Evolutionary conservation across 108 stramenopile genomes (phyloP), one percentile per base, ranked within the genome.

Genomic region (Nitzschia palea): DNA sequence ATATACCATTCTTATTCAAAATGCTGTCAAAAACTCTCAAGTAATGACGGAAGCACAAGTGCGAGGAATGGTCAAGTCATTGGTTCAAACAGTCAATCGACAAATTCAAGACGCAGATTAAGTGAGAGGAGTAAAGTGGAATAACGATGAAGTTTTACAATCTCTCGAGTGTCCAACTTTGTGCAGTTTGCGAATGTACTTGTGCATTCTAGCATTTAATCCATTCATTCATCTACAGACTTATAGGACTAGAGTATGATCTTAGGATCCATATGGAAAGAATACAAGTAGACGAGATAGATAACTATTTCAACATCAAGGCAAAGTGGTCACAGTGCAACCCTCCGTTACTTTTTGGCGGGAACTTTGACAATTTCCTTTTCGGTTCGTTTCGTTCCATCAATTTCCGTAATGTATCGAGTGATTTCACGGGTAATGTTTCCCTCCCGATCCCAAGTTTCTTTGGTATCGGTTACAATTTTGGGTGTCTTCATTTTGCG

Each of bases 21-120:
- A 89, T 78, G 92, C 92, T 10, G 86, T 93, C 67, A 52, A 62
- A 45, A 93, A 93, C 50, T 82, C 80, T 51, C 80, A 88, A 68
- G 86, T 90, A 9, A 51, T 93, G 80, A 84, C 86, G 2, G 77
- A 70, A 34, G 83, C 82, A 42, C 84, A 90, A 76, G 77, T 83
- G 18, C 68, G 85, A 48, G 86, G 80, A 20, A 93, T 93, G 92
- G 92, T 93, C 40, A 77, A 86, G 59, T 62, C 69, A n/a, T 66
- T 93, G 69, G 77, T 86, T 17, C 76, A 86, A 48, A 90, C 87
- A 22, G 77, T 89, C 20, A 57, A 80, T 37, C 60, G 52, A 40
- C 64, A 80, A 55, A 70, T 84, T n/a, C 47, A 80, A 48, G 62
- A 77, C 27, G 69, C 71, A 25, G 78, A 75, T 0, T 66, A 74